Evolutionary conservation across 345 rosid genomes (phyloP), one percentile per base, ranked within the genome.

Genomic region (Arabidopsis suecica): DNA sequence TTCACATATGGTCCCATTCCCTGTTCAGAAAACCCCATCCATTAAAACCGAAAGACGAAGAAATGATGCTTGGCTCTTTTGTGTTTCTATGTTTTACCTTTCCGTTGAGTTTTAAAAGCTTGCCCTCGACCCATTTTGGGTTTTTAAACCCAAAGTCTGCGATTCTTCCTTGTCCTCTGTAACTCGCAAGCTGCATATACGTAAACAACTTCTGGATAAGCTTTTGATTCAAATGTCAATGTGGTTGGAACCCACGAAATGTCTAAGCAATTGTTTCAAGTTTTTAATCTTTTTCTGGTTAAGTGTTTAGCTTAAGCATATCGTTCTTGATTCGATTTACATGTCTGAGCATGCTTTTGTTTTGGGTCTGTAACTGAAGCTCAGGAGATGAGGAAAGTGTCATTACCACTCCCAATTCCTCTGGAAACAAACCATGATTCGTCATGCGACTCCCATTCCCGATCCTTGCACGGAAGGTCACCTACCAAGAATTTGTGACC

Each of bases 391-490:
- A 64, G 69, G 56, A 74, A 53, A 49, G 81, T 71, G 62, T 37
- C 54, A 32, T 79, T 89, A 91, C 98, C 98, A 91, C 96, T 72
- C 96, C 98, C 73, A 93, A 68, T 76, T 93, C 98, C 60, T 91
- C 97, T 20, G 98, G 96, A 77, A 69, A 90, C 82, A 80, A 56
- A 77, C 91, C 93, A 71, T 85, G 86, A 74, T 82, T 87, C 64
- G 89, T 37, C 69, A 72, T 76, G 70, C 84, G 91, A 55, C 82
- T 81, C 62, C 79, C 87, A 71, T 82, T 91, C 68, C 95, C 95
- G 77, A 94, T 94, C 85, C 87, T 94, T 68, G 98, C 98, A 60
- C 97, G 98, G 74, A 94, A 94, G 41, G 98, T 94, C 71, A 91
- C 98, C 98, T 94, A 84, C 44, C 75, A 62, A 71, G 61, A 69